Percentiles rank a stretch among this genome's conserved stretches.
Evolutionary conservation across 1,284 basidiomycete genomes (phyloP).

Genomic region (Austroboletus olivaceoglutinosus): DNA sequence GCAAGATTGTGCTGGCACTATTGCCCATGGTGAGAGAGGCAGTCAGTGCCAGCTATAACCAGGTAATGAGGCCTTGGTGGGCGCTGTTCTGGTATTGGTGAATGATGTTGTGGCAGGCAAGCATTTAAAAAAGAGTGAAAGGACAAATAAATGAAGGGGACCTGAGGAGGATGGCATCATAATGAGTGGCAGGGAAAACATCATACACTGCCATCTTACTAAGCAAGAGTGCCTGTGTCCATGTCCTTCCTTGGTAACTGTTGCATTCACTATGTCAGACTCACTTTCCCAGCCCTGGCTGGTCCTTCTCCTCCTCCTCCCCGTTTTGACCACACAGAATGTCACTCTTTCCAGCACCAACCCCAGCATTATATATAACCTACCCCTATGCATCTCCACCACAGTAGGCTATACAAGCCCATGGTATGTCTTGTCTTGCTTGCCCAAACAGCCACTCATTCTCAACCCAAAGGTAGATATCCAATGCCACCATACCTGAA

Average conservation of each 20-base stretch:
- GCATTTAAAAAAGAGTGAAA: slow-evolving; percentile 18
- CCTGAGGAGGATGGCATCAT: too few species aligned
- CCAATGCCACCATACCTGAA: slow-evolving; percentile 26
- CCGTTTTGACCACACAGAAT: slow-evolving; percentile 28
- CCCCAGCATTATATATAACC: slow-evolving; percentile 48
- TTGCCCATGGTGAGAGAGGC: too few species aligned
- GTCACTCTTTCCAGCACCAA: slow-evolving; percentile 41
- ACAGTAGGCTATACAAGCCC: slow-evolving; percentile 41
- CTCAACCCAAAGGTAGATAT: slow-evolving; percentile 9
- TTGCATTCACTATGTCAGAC: slow-evolving; percentile 20
- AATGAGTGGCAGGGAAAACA: too few species aligned
- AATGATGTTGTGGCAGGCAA: too few species aligned
- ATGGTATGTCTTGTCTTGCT: slow-evolving; percentile 39
- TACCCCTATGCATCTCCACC: slow-evolving; percentile 42
- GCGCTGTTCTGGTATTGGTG: too few species aligned
- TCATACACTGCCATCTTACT: too few species aligned
- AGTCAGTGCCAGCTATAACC: too few species aligned
- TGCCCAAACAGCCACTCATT: background rate
- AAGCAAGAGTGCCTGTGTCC: background rate
- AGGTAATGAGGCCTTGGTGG: too few species aligned
- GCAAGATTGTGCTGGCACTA: too few species aligned
- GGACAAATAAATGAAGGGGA: slow-evolving; percentile 10
- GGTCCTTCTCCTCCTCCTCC: slow-evolving; percentile 8
- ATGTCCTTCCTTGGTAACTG: slow-evolving; percentile 11
- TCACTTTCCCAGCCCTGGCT: slow-evolving; percentile 21